phyloP scores from a whole-genome alignment of 345 rosid genomes.

The Lagerstroemia speciosa region DNA sequence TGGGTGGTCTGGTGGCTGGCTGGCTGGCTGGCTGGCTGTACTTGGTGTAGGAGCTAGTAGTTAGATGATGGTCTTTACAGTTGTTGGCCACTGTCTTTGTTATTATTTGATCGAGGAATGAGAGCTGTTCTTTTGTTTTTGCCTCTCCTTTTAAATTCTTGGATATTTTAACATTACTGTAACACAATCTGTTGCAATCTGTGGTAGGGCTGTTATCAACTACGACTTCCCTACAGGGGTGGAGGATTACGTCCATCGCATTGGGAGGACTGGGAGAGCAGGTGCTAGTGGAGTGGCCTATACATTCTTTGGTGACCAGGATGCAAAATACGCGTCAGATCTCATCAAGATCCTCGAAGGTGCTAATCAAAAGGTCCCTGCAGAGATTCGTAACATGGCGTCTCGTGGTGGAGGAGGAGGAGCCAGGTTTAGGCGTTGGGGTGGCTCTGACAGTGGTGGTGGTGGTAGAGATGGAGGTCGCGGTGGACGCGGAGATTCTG shows the following conservation, averaged over 20 bases:
- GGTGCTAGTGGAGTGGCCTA: constrained; percentile 92
- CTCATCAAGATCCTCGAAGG: constrained; percentile 88
- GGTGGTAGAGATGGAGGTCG: constrained; percentile 55
- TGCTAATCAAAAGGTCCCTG: constrained; percentile 79
- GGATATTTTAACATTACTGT: too few species aligned
- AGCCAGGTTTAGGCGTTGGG: constrained; percentile 74
- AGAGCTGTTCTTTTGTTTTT: neutral
- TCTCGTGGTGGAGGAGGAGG: constrained; percentile 60
- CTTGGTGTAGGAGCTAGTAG: neutral
- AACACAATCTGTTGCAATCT: neutral
- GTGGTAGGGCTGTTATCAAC: constrained; percentile 77
- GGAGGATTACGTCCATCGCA: constrained; percentile 96
- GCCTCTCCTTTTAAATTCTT: neutral
- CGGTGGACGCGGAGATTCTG: constrained; percentile 32
- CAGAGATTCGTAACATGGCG: constrained; percentile 82
- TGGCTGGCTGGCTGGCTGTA: too few species aligned
- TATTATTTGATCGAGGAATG: neutral
- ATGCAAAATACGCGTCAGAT: constrained; percentile 77
- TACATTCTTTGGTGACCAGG: constrained; percentile 87
- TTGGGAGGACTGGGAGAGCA: constrained; percentile 97
- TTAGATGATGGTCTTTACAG: neutral
- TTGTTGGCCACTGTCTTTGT: neutral
- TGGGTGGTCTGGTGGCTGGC: neutral
- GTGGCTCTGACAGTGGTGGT: constrained; percentile 49
- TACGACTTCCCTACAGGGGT: constrained; percentile 96